Evolutionary conservation across 805 yeast genomes (phyloP).

Genomic region (Priceomyces haplophilus): DNA sequence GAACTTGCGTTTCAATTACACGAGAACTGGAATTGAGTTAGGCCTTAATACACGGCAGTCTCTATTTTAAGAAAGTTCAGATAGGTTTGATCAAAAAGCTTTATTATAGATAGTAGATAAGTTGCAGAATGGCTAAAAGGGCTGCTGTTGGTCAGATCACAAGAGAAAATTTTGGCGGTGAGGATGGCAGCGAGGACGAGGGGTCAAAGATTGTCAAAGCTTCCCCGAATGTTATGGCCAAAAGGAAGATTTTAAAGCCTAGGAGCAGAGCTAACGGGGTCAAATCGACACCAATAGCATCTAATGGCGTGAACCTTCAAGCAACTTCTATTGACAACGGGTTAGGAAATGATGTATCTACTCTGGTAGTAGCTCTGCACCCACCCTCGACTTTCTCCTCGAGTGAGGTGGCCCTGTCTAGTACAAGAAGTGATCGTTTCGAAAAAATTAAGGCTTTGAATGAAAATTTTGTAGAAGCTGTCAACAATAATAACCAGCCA

Average conservation of each 20-base stretch:
- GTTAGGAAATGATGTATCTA: not conserved
- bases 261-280: constrained; percentile 23
- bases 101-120: no score
- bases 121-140: constrained; percentile 57
- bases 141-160: constrained; percentile 63
- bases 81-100: constrained; percentile 1
- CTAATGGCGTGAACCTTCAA: not conserved
- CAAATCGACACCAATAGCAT: constrained; percentile 1
- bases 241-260: constrained; percentile 66
- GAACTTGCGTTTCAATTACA: no score
- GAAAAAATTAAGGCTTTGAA: constrained; percentile 64
- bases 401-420: not conserved
- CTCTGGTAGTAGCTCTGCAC: not conserved
- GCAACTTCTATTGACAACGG: not conserved
- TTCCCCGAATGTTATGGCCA: constrained; percentile 58
- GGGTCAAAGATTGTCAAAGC: constrained; percentile 44
- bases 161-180: constrained; percentile 38
- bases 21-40: not conserved
- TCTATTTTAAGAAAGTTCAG: no score
- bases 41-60: not conserved
- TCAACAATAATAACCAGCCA: constrained; percentile 38
- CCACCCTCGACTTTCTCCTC: not conserved
- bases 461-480: constrained; percentile 50
- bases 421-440: constrained; percentile 27
- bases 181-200: constrained; percentile 32